Conservation (phyloP, 768 basidiomycete species). For the Amanita rimosa region DNA sequence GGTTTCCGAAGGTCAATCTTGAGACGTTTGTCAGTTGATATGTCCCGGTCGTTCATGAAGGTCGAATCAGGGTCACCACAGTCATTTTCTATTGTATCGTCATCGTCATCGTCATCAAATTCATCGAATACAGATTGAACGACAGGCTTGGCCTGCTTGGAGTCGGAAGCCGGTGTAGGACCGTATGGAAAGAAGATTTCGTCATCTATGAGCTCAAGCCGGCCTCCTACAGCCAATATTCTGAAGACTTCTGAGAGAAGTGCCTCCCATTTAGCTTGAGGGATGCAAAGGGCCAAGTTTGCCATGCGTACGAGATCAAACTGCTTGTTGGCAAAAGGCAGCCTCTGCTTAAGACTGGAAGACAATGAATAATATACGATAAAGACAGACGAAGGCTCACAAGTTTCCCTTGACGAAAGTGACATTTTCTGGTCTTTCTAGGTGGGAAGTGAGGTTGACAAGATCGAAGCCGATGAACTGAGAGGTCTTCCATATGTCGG, state of each 20-base stretch:
- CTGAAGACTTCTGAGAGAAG: slow-evolving; percentile 52
- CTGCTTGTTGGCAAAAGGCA: slow-evolving; percentile 51
- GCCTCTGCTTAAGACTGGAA: slow-evolving; percentile 36
- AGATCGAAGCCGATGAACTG: slow-evolving; percentile 59
- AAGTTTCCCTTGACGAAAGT: slow-evolving; percentile 55
- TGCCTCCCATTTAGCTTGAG: slow-evolving; percentile 44
- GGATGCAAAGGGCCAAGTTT: slow-evolving; percentile 52
- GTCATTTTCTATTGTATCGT: slow-evolving; percentile 6
- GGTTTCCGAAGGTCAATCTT: neutral
- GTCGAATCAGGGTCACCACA: slow-evolving; percentile 1
- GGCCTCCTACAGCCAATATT: slow-evolving; percentile 48
- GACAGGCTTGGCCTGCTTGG: slow-evolving; percentile 8
- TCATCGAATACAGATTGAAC: slow-evolving; percentile 8
- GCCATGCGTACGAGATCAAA: slow-evolving; percentile 74
- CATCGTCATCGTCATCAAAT: slow-evolving; percentile 10
- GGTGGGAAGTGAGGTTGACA: slow-evolving; percentile 31
- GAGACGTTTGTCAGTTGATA: no score
- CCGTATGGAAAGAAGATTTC: slow-evolving; percentile 53
- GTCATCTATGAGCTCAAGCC: slow-evolving; percentile 69
- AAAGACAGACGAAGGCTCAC: slow-evolving; percentile 27
- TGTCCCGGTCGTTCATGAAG: neutral
- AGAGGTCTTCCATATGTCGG: slow-evolving; percentile 47
- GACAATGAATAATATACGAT: neutral
- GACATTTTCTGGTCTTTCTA: slow-evolving; percentile 30
- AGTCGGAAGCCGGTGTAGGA: slow-evolving; percentile 9